phyloP scores from a whole-genome alignment of 2,329 filamentous ascomycete species.

The Teratosphaeria epicoccoides region DNA sequence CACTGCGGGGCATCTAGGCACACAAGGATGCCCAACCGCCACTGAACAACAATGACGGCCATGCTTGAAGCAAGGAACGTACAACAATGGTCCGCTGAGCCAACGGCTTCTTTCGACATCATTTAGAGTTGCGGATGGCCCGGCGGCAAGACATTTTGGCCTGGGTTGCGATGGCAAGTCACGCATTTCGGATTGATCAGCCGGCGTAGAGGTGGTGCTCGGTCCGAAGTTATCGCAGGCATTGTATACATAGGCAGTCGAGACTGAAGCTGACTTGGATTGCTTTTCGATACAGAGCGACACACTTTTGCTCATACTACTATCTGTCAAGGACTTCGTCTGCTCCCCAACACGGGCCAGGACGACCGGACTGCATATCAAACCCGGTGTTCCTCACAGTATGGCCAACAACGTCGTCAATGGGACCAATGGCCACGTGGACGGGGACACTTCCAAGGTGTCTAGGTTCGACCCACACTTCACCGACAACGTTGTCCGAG shows the following conservation, averaged over 20 bases:
- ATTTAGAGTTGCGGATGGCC: not conserved
- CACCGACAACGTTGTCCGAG: conserved; percentile 27
- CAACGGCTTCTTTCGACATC: not conserved
- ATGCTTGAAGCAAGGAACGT: not conserved
- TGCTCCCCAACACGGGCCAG: conserved; percentile 9
- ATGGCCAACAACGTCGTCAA: not conserved
- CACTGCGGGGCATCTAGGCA: not conserved
- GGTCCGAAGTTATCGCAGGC: not conserved
- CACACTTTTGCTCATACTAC: conserved; percentile 10
- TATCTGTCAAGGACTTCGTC: conserved; percentile 14
- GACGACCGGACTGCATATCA: conserved; percentile 10
- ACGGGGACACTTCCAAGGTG: not conserved
- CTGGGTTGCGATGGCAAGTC: not conserved
- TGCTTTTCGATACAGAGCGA: conserved; percentile 7
- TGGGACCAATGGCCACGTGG: not conserved
- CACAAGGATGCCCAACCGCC: not conserved
- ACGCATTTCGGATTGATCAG: not conserved
- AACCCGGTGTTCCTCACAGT: conserved; percentile 4
- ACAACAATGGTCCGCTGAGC: not conserved
- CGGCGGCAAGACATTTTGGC: not conserved
- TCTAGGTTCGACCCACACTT: conserved; percentile 22
- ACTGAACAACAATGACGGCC: not conserved
- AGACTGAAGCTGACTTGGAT: not conserved
- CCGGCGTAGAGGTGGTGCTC: not conserved
- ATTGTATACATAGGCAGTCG: not conserved